phyloP scores from a whole-genome alignment of 2,329 filamentous ascomycete species.

The Setomelanomma holmii region DNA sequence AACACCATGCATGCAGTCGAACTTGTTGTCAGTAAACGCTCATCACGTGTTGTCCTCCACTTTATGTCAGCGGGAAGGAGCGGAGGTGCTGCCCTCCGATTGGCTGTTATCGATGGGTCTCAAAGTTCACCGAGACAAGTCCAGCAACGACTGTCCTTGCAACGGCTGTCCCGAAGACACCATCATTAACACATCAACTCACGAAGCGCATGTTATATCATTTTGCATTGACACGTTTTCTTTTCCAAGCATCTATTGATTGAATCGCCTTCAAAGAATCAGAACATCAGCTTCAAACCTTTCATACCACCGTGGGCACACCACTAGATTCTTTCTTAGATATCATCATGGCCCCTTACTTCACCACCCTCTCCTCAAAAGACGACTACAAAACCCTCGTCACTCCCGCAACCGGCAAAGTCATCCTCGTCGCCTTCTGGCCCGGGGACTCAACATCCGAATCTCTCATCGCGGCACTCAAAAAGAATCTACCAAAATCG shows the following conservation, averaged over 20 bases:
- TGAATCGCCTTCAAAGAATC: neutral
- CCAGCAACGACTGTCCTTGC: neutral
- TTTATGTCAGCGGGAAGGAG: neutral
- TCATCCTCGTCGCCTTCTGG: slow-evolving; percentile 30
- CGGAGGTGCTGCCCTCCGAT: neutral
- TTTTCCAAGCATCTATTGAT: no score
- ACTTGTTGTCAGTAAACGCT: no score
- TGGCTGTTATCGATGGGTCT: neutral
- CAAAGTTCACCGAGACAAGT: neutral
- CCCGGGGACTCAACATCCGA: slow-evolving; percentile 28
- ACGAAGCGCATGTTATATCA: neutral
- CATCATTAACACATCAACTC: neutral
- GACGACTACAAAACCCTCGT: slow-evolving; percentile 24
- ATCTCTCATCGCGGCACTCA: slow-evolving; percentile 17
- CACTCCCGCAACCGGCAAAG: slow-evolving; percentile 24
- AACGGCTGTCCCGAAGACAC: neutral
- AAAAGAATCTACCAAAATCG: slow-evolving; percentile 20
- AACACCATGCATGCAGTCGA: no score
- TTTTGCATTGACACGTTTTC: neutral
- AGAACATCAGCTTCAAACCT: neutral
- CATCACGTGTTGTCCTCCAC: neutral
- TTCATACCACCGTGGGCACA: slow-evolving; percentile 2
- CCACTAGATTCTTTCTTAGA: no score
- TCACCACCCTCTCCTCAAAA: slow-evolving; percentile 21
- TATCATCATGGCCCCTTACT: slow-evolving; percentile 15